Evolutionary conservation across 768 basidiomycete genomes (phyloP).

Genomic region (Psilocybe tampanensis): DNA sequence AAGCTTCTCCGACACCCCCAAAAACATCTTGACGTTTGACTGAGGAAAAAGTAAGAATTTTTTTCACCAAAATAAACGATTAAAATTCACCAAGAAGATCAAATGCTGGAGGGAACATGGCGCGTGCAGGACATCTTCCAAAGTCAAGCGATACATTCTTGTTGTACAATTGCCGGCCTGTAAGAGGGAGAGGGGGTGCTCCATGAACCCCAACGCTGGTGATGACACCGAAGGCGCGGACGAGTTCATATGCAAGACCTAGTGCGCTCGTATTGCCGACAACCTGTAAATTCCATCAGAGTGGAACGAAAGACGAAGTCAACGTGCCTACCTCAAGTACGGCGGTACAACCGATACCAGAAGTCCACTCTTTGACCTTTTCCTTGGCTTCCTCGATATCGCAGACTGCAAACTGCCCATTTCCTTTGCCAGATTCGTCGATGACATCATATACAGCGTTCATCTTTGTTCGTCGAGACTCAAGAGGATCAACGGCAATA

Average conservation of each 20-base stretch:
- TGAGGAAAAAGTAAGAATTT: slow-evolving; percentile 19
- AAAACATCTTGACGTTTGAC: slow-evolving; percentile 75
- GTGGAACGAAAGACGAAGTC: background rate
- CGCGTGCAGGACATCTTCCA: slow-evolving; percentile 79
- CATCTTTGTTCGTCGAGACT: slow-evolving; percentile 60
- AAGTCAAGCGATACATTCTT: slow-evolving; percentile 83
- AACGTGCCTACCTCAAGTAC: slow-evolving; percentile 60
- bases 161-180: slow-evolving; percentile 61
- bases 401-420: slow-evolving; percentile 52
- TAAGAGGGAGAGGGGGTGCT: slow-evolving; percentile 54
- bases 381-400: slow-evolving; percentile 54
- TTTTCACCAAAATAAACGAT: background rate
- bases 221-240: slow-evolving; percentile 76
- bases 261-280: slow-evolving; percentile 72
- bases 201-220: slow-evolving; percentile 77
- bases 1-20: slow-evolving; percentile 63
- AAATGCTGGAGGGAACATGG: slow-evolving; percentile 74
- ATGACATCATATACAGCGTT: slow-evolving; percentile 58
- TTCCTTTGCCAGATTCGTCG: slow-evolving; percentile 41
- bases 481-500: slow-evolving; percentile 64
- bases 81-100: slow-evolving; percentile 53
- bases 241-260: slow-evolving; percentile 66
- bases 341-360: slow-evolving; percentile 59
- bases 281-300: slow-evolving; percentile 43
- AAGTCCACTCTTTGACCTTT: slow-evolving; percentile 53